A percentile compares a stretch with the other conserved stretches of the same genome.
Evolutionary conservation across 2,329 filamentous ascomycete species (phyloP).

Genomic region (Teratosphaeria gauchensis): DNA sequence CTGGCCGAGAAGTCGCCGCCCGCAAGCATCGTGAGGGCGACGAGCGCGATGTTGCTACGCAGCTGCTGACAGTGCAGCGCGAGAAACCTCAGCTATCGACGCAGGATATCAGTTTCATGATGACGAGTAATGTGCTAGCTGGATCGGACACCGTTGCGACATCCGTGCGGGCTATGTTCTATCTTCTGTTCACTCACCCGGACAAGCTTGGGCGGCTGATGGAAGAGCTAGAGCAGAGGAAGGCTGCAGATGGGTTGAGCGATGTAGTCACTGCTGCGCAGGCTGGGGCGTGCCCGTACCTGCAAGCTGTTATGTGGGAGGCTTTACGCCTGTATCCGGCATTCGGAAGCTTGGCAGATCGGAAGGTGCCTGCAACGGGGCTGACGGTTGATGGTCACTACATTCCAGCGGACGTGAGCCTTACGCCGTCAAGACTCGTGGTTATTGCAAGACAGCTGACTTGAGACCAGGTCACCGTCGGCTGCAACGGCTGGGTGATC

Average conservation of each 20-base stretch:
- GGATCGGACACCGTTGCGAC: not conserved
- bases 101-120: not conserved
- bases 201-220: not conserved
- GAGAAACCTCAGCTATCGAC: not conserved
- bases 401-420: not conserved
- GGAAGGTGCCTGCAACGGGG: not conserved
- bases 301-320: not conserved
- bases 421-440: not conserved
- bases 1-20: not conserved
- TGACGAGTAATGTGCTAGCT: not conserved
- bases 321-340: not conserved
- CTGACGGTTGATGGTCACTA: not conserved
- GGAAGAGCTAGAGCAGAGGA: not conserved
- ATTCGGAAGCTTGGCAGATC: not conserved
- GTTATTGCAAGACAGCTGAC: not conserved
- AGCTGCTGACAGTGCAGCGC: not conserved
- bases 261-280: not conserved
- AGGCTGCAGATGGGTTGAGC: not conserved
- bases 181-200: not conserved
- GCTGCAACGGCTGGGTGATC: not conserved
- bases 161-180: not conserved
- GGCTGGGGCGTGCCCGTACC: not conserved
- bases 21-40: not conserved
- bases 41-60: not conserved
- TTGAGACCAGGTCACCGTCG: not conserved